Evolutionary conservation across 257 asterid species (phyloP).

Genomic region (Schizonepeta tenuifolia): DNA sequence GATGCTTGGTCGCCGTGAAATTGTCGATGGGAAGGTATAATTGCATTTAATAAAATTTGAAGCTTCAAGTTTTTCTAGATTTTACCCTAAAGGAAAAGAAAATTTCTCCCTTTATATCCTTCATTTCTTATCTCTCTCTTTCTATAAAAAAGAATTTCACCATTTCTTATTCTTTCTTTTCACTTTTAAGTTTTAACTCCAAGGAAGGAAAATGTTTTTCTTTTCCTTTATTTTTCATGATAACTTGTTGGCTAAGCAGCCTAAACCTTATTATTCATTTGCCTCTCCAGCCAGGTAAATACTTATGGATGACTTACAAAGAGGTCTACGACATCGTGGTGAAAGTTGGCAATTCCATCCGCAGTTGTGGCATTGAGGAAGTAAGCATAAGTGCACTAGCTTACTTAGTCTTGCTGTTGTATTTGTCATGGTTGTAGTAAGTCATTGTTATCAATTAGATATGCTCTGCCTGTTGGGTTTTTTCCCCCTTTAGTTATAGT

Average conservation of each 20-base stretch:
- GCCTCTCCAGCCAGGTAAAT: constrained; percentile 72
- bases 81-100: no score
- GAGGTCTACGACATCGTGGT: constrained; percentile 75
- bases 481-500: constrained; percentile 10
- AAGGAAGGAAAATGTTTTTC: no score
- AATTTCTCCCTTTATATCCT: no score
- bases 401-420: constrained; percentile 21
- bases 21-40: constrained; percentile 78
- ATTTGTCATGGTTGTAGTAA: constrained; percentile 7
- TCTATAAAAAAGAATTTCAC: no score
- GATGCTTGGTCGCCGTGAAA: constrained; percentile 91
- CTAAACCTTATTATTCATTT: constrained; percentile 36
- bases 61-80: constrained; percentile 11
- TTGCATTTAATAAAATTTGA: constrained; percentile 23
- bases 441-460: constrained; percentile 3
- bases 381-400: constrained; percentile 51
- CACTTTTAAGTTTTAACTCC: no score
- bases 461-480: not conserved
- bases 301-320: constrained; percentile 86
- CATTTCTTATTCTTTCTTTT: no score
- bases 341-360: constrained; percentile 86
- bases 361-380: constrained; percentile 69
- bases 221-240: no score
- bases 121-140: not conserved
- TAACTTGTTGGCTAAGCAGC: constrained; percentile 30